phyloP scores from a whole-genome alignment of 139 green algal species.

The Nannochloris sp. region DNA sequence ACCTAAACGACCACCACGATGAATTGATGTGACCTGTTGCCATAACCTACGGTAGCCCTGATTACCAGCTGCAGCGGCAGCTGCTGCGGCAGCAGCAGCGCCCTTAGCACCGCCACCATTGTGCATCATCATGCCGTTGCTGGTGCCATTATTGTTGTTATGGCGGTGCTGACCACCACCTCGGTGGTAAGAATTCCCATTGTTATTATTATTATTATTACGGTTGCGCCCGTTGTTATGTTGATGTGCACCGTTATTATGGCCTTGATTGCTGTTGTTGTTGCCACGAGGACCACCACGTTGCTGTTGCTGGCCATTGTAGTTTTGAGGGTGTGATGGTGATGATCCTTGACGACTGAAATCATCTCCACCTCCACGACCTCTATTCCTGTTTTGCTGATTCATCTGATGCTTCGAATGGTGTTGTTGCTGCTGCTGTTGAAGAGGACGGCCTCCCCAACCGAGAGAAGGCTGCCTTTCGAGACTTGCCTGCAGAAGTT shows the following conservation, averaged over 20 bases:
- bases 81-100: slow-evolving; percentile 2
- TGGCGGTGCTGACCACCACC: too few species aligned
- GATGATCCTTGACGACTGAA: neutral
- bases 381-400: slow-evolving; percentile 5
- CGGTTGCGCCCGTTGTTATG: neutral
- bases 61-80: neutral
- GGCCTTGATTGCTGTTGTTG: neutral
- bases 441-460: slow-evolving; percentile 1
- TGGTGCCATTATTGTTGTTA: too few species aligned
- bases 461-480: neutral
- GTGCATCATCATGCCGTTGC: too few species aligned
- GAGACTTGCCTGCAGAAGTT: neutral
- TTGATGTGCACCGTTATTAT: neutral
- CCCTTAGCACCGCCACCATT: too few species aligned
- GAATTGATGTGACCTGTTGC: slow-evolving; percentile 49
- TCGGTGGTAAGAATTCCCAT: too few species aligned
- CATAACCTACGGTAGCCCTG: slow-evolving; percentile 67
- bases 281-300: neutral
- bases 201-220: neutral
- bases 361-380: neutral
- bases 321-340: neutral
- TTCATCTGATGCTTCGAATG: neutral
- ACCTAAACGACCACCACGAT: slow-evolving; percentile 32
- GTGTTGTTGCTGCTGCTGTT: neutral
- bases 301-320: neutral